phyloP scores from a whole-genome alignment of 2,329 filamentous ascomycete species.

The Claviceps digitariae region DNA sequence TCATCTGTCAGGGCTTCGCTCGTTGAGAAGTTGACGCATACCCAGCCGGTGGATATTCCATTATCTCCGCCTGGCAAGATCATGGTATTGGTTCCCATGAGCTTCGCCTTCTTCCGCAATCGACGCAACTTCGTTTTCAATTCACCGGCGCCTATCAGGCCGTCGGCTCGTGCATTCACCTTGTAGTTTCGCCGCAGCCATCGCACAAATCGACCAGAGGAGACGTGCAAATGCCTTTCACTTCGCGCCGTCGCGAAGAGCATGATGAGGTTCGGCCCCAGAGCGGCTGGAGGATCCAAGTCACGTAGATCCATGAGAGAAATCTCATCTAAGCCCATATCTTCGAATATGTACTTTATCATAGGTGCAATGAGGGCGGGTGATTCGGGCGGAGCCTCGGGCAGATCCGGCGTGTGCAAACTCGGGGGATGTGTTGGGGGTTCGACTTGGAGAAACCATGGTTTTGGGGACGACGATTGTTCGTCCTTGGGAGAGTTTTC shows the following conservation, averaged over 20 bases:
- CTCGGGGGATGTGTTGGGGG: constrained; percentile 37
- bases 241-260: constrained; percentile 81
- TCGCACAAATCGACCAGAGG: constrained; percentile 75
- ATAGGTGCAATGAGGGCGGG: constrained; percentile 61
- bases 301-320: constrained; percentile 68
- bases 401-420: constrained; percentile 33
- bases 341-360: constrained; percentile 65
- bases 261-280: constrained; percentile 86
- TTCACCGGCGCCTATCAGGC: constrained; percentile 78
- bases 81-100: constrained; percentile 61
- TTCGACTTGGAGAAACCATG: constrained; percentile 81
- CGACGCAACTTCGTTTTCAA: constrained; percentile 75
- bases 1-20: constrained; percentile 43
- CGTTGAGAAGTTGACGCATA: constrained; percentile 79
- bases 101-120: constrained; percentile 66
- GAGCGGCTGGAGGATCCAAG: constrained; percentile 72
- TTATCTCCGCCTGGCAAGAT: constrained; percentile 57
- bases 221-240: constrained; percentile 85
- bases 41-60: constrained; percentile 86
- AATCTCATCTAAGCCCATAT: constrained; percentile 76
- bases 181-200: constrained; percentile 66
- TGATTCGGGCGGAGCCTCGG: constrained; percentile 48
- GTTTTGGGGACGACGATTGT: constrained; percentile 22
- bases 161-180: constrained; percentile 68
- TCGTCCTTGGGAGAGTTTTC: not conserved